Evolutionary conservation across 768 basidiomycete species (phyloP).

Genomic region (Ramaria sp.): DNA sequence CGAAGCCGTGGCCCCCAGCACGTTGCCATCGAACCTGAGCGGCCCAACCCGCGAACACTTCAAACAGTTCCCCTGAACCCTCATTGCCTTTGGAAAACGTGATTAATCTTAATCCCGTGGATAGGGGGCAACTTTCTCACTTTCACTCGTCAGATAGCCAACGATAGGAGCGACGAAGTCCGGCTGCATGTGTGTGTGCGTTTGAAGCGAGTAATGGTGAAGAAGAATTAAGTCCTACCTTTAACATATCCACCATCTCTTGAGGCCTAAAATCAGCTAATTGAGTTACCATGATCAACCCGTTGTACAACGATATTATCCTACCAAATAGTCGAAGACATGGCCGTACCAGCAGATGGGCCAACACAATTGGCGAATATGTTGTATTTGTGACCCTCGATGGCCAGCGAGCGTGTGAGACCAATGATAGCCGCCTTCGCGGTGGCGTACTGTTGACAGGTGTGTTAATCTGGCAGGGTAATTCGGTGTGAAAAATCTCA

Average conservation of each 20-base stretch:
- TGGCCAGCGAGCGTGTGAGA: slow-evolving; percentile 78
- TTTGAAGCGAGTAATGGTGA: background rate
- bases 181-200: slow-evolving; percentile 35
- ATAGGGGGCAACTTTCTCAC: slow-evolving; percentile 18
- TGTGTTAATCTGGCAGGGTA: background rate
- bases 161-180: slow-evolving; percentile 90
- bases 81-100: slow-evolving; percentile 44
- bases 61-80: slow-evolving; percentile 69
- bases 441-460: slow-evolving; percentile 57
- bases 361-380: slow-evolving; percentile 85
- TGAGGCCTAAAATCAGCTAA: slow-evolving; percentile 39
- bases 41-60: slow-evolving; percentile 85
- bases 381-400: slow-evolving; percentile 87
- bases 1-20: slow-evolving; percentile 80
- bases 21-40: slow-evolving; percentile 92
- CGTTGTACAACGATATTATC: slow-evolving; percentile 11
- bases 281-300: background rate
- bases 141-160: slow-evolving; percentile 77
- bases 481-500: slow-evolving; percentile 19
- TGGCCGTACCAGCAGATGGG: slow-evolving; percentile 82
- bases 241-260: slow-evolving; percentile 85
- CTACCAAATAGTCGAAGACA: slow-evolving; percentile 78
- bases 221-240: slow-evolving; percentile 30
- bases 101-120: background rate
- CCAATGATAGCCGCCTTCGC: slow-evolving; percentile 91